Conservation (phyloP, 805 yeast genomes). For the Saturnispora zaruensis region DNA sequence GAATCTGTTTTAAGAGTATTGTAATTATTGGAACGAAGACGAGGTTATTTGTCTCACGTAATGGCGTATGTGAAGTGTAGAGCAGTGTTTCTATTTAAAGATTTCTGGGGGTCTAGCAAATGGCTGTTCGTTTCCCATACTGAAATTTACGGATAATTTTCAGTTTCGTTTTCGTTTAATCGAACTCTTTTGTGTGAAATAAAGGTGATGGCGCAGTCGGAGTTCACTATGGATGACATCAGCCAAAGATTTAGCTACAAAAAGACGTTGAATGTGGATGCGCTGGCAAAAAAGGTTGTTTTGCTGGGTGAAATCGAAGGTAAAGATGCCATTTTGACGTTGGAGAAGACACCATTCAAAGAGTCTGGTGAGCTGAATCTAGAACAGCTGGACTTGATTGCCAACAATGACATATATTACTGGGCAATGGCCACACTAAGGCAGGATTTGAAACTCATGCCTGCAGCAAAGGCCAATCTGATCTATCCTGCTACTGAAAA, state of each 20-base stretch:
- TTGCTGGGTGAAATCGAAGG: conserved; percentile 59
- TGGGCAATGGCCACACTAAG: conserved; percentile 56
- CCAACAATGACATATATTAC: conserved; percentile 73
- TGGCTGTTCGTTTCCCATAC: not conserved
- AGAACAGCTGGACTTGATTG: conserved; percentile 31
- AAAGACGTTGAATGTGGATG: conserved; percentile 46
- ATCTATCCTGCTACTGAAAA: conserved; percentile 85
- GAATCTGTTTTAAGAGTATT: no score
- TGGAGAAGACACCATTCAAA: conserved; percentile 65
- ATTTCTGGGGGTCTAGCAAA: not conserved
- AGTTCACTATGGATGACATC: not conserved
- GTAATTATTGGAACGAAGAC: no score
- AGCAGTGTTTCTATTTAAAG: not conserved
- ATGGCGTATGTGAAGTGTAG: no score
- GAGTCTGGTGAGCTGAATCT: conserved; percentile 10
- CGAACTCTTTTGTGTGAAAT: not conserved
- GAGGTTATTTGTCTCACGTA: no score
- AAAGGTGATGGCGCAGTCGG: not conserved
- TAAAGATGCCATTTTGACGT: conserved; percentile 55
- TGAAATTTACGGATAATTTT: not conserved
- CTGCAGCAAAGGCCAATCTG: conserved; percentile 64
- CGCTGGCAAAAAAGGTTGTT: conserved; percentile 58
- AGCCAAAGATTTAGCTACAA: conserved; percentile 36
- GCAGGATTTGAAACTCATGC: conserved; percentile 38
- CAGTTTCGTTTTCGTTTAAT: not conserved